Percentiles rank a stretch among this genome's conserved stretches.
Evolutionary conservation across 2,329 filamentous ascomycete genomes (phyloP).

Genomic region (Diplodia mutila): DNA sequence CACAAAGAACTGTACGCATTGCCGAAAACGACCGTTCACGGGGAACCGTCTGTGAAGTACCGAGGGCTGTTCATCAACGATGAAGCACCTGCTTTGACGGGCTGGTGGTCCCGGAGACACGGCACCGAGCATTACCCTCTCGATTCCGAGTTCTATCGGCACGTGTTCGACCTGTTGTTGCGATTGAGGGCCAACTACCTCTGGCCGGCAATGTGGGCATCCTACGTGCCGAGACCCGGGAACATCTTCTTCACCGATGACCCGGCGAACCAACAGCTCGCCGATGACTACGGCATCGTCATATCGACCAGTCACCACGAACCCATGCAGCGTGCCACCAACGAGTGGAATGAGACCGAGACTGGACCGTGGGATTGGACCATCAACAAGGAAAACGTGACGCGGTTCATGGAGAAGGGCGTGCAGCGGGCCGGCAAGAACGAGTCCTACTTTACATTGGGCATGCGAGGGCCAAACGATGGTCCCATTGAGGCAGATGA

Average conservation of each 20-base stretch:
- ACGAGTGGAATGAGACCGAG: slow-evolving; percentile 28
- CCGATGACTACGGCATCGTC: slow-evolving; percentile 31
- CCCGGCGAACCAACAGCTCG: slow-evolving; percentile 29
- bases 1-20: slow-evolving; percentile 25
- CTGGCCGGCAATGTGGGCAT: slow-evolving; percentile 33
- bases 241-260: slow-evolving; percentile 32
- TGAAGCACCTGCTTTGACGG: slow-evolving; percentile 27
- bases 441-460: slow-evolving; percentile 29
- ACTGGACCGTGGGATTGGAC: slow-evolving; percentile 29
- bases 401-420: slow-evolving; percentile 29
- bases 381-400: slow-evolving; percentile 29
- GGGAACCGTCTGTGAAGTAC: slow-evolving; percentile 28
- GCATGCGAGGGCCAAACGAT: slow-evolving; percentile 30
- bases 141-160: slow-evolving; percentile 27
- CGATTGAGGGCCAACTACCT: slow-evolving; percentile 31
- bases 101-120: slow-evolving; percentile 28
- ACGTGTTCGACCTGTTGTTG: slow-evolving; percentile 28
- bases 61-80: slow-evolving; percentile 30
- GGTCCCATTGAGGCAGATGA: slow-evolving; percentile 23
- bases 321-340: slow-evolving; percentile 31
- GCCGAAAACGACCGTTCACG: slow-evolving; percentile 23
- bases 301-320: slow-evolving; percentile 32
- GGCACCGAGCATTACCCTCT: slow-evolving; percentile 11
- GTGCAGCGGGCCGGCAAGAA: slow-evolving; percentile 24
- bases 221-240: slow-evolving; percentile 29